Evolutionary conservation across 2,329 filamentous ascomycete genomes (phyloP).

Genomic region (Microcyclosporella mali): DNA sequence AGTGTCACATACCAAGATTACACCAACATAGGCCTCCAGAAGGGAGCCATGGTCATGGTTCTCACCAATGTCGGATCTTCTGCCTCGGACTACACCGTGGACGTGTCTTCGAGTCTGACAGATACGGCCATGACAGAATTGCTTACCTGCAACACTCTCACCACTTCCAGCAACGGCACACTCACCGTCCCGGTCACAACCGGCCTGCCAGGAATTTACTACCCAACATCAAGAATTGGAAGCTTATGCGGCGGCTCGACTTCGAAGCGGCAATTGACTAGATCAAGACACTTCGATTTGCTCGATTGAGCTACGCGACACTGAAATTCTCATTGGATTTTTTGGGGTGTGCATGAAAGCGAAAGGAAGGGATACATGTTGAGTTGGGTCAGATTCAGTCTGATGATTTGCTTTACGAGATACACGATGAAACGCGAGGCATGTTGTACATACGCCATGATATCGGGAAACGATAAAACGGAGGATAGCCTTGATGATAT

Average conservation of each 20-base stretch:
- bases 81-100: slow-evolving; percentile 23
- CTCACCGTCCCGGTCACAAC: slow-evolving; percentile 32
- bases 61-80: slow-evolving; percentile 29
- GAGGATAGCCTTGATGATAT: too few relatives aligned
- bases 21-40: slow-evolving; percentile 42
- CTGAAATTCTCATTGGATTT: too few relatives aligned
- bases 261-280: slow-evolving; percentile 1
- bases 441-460: too few relatives aligned
- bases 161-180: slow-evolving; percentile 23
- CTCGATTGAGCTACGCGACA: too few relatives aligned
- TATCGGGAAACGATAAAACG: too few relatives aligned
- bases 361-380: too few relatives aligned
- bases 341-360: too few relatives aligned
- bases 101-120: slow-evolving; percentile 21
- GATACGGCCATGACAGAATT: slow-evolving; percentile 35
- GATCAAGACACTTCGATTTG: not conserved
- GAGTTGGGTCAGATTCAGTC: too few relatives aligned
- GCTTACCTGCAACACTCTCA: slow-evolving; percentile 30
- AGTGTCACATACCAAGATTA: slow-evolving; percentile 36
- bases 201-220: slow-evolving; percentile 34
- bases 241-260: slow-evolving; percentile 3
- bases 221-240: slow-evolving; percentile 22
- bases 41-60: slow-evolving; percentile 41
- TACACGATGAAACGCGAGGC: too few relatives aligned
- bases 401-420: too few relatives aligned